Percentiles rank a stretch among this genome's conserved stretches.
phyloP scores from a whole-genome alignment of 345 rosid species.

The Citrus mangshanensis region DNA sequence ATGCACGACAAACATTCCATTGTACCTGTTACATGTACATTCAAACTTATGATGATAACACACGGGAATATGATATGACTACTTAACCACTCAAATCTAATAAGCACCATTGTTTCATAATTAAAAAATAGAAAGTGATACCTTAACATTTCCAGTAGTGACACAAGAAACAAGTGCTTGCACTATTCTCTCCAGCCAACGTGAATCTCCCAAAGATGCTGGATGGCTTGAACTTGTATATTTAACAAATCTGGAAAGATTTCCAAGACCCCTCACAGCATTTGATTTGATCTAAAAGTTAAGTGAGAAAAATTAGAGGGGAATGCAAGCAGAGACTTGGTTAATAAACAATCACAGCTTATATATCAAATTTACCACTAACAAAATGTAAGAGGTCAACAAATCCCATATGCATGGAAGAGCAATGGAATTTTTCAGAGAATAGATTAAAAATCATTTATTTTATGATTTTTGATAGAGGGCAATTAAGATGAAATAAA shows the following conservation, averaged over 20 bases:
- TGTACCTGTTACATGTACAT: constrained; percentile 65
- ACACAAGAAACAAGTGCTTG: constrained; percentile 95
- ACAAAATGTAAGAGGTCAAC: neutral
- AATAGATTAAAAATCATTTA: neutral
- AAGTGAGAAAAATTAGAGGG: neutral
- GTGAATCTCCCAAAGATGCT: constrained; percentile 31
- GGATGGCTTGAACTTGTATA: constrained; percentile 28
- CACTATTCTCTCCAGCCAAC: constrained; percentile 69
- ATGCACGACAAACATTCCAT: constrained; percentile 95
- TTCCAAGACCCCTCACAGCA: constrained; percentile 93
- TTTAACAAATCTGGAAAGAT: constrained; percentile 60
- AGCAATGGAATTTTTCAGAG: neutral
- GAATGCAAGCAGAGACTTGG: neutral
- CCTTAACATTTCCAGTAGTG: constrained; percentile 96
- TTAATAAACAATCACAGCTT: neutral
- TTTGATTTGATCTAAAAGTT: constrained; percentile 61
- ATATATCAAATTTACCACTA: neutral
- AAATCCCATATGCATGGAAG: neutral
- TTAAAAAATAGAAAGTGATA: constrained; percentile 21
- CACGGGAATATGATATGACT: neutral
- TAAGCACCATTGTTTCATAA: neutral
- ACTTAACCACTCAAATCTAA: neutral
- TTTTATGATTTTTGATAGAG: neutral
- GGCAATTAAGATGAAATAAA: neutral
- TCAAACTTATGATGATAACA: constrained; percentile 13